Base-by-base conservation (phyloP, 345 rosid genomes). In the Hevea brasiliensis region DNA sequence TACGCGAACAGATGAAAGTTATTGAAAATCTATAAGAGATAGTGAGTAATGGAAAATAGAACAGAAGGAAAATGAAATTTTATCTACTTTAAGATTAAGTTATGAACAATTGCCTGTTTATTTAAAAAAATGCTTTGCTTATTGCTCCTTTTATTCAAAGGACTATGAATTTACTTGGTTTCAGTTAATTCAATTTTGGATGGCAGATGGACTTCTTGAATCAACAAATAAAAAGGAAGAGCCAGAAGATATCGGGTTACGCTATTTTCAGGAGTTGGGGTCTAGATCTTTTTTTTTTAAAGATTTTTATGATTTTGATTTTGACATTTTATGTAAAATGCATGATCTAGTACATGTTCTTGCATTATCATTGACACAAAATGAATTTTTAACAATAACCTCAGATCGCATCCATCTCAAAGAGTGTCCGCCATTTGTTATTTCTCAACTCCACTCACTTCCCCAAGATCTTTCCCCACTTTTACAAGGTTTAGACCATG, bases 281-380 rank as follows among this genome's bases (percentile, higher is more conserved):
- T 75, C 65, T 1, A 72, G 84, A 54, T 83, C 77, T 3, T 80
- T 84, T 61, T 78, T 84, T 48, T 74, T n/a, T n/a, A n/a, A 70
- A 60, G 80, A 72, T 69, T 29, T 72, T 4, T 20, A 40, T 1
- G 51, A 59, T 0, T 12, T 7, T 0, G 8, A 11, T 6, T 3
- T 7, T 0, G 5, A 12, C 1, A 3, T 24, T 13, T 0, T 20
- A 7, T 1, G 0, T 62, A 17, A 18, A 45, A 79, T 81, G 83
- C 85, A 79, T 56, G 85, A 84, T 62, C 60, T n/a, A n/a, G n/a
- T n/a, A n/a, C n/a, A n/a, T n/a, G n/a, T n/a, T n/a, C n/a, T n/a
- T n/a, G n/a, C n/a, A n/a, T n/a, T n/a, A n/a, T n/a, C n/a, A n/a
- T n/a, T n/a, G n/a, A n/a, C n/a, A n/a, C n/a, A n/a, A n/a, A n/a